Evolutionary conservation across 1,284 basidiomycete species (phyloP), one percentile per base, ranked within the genome.

Genomic region (Ustanciosporium gigantosporum): DNA sequence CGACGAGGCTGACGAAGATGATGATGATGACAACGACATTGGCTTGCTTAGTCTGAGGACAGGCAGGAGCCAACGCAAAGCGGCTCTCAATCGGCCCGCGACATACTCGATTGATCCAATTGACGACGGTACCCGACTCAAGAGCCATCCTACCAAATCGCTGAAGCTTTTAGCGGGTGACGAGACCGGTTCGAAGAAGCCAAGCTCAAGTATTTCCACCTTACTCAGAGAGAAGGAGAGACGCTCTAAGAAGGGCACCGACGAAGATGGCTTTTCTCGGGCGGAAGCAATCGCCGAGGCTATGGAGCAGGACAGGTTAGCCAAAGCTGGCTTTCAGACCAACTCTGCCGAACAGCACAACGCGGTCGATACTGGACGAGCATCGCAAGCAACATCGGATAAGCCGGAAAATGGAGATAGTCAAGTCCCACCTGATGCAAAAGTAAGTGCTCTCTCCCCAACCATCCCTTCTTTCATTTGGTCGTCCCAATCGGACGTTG

Each of bases 101-200:
- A 47, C 36, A 16, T 61, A 61, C 39, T 50, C 41, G 31, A 61
- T 61, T 41, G 58, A 61, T 16, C 58, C 58, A n/a, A 41, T 34
- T 27, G 43, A 51, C 38, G 57, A 60, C 16, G 16, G 40, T 11
- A 39, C 43, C 3, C 58, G 58, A 13, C 57, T 53, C 20, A 31
- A 29, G 13, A 32, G 43, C 15, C 46, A 61, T 31, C 50, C 50
- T 19, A 36, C 51, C 20, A 23, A 19, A 6, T 36, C 43, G 6
- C 15, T 35, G 14, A 9, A 9, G 32, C 32, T 19, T n/a, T 29
- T n/a, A n/a, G n/a, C 19, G 23, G 36, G 22, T 29, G 38, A 21
- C 41, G 42, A 7, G 29, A 43, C 6, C 21, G 47, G 3, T 4
- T 16, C 17, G 46, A 34, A 22, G 46, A 37, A 29, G 22, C 31